A percentile compares a stretch with the other conserved stretches of the same genome.
phyloP scores from a whole-genome alignment of 345 rosid genomes.

The Excoecaria agallocha region DNA sequence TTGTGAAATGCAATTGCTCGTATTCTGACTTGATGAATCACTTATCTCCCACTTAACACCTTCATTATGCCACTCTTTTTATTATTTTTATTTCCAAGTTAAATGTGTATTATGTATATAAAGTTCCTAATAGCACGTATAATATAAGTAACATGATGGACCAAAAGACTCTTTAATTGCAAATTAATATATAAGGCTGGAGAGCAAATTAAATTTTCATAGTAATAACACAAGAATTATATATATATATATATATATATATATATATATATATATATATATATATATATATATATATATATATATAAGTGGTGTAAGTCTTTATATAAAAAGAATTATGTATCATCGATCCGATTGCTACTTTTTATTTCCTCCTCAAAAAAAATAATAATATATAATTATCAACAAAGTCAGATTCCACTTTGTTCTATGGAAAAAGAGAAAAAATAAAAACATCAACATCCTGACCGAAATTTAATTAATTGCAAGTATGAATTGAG shows the following conservation, averaged over 20 bases:
- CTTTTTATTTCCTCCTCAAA: too few relatives aligned
- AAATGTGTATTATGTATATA: too few relatives aligned
- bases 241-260: too few relatives aligned
- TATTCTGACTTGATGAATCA: conserved; percentile 22
- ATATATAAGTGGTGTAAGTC: background rate
- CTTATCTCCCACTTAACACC: conserved; percentile 17
- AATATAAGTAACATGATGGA: too few relatives aligned
- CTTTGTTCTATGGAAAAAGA: conserved; percentile 7
- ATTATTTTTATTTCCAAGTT: background rate
- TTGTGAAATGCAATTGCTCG: conserved; percentile 34
- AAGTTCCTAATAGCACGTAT: too few relatives aligned
- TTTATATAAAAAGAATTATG: background rate
- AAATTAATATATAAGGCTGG: too few relatives aligned
- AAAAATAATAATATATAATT: background rate
- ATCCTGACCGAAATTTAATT: conserved; percentile 40
- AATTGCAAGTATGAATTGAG: background rate
- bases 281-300: too few relatives aligned
- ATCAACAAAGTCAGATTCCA: conserved; percentile 38
- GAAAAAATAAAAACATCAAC: conserved; percentile 28
- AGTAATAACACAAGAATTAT: too few relatives aligned
- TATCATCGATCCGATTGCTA: conserved; percentile 14
- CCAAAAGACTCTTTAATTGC: too few relatives aligned
- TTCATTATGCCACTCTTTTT: background rate
- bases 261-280: too few relatives aligned
- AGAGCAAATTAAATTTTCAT: too few relatives aligned